Evolutionary conservation across 352 stramenopile genomes (phyloP).

Genomic region (Phytophthora europaea): DNA sequence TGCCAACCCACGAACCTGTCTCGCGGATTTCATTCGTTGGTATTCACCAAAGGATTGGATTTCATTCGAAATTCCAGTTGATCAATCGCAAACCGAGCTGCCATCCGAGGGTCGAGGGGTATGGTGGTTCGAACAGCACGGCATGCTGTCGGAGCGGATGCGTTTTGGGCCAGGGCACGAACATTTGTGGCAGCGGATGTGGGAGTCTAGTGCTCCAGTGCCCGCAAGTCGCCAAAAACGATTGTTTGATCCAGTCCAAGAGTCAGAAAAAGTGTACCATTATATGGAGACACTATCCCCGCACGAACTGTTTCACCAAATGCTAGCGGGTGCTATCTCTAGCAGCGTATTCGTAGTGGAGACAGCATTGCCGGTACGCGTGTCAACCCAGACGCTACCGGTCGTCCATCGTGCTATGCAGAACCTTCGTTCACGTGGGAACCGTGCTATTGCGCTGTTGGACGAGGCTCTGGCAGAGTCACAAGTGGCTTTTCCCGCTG

Average conservation of each 20-base stretch:
- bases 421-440: constrained; percentile 45
- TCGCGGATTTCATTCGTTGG: constrained; percentile 88
- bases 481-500: constrained; percentile 63
- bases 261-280: constrained; percentile 86
- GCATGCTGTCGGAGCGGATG: constrained; percentile 83
- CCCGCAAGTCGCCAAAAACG: constrained; percentile 72
- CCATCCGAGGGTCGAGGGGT: constrained; percentile 53
- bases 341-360: constrained; percentile 70
- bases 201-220: constrained; percentile 58
- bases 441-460: constrained; percentile 62
- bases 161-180: constrained; percentile 47
- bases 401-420: constrained; percentile 51
- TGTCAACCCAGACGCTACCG: constrained; percentile 38
- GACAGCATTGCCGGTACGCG: constrained; percentile 47
- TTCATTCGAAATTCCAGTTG: constrained; percentile 42
- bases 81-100: constrained; percentile 33
- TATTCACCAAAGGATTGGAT: constrained; percentile 90
- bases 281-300: constrained; percentile 86
- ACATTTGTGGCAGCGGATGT: constrained; percentile 85
- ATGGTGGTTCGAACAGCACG: constrained; percentile 78
- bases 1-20: constrained; percentile 69
- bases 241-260: constrained; percentile 76
- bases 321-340: constrained; percentile 70
- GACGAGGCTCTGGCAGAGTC: constrained; percentile 76
- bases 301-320: constrained; percentile 85